Evolutionary conservation across 495 filamentous ascomycete genomes (phyloP).

Genomic region (Choiromyces venosus): DNA sequence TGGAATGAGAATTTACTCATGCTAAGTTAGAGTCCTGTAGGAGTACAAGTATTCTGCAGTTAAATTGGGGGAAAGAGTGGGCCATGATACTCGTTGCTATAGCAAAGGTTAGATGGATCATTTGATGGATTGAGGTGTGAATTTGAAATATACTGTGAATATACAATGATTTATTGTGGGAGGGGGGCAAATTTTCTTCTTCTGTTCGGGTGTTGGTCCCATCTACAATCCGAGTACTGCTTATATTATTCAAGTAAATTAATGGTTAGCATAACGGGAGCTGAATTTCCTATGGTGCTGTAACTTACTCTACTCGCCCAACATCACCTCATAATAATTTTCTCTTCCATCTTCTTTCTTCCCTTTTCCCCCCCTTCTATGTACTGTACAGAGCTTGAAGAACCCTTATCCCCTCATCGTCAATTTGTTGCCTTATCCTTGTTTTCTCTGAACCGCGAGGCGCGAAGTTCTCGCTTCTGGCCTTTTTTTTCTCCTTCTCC

Average conservation of each 20-base stretch:
- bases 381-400: neutral
- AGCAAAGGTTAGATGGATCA: neutral
- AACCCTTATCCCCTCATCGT: neutral
- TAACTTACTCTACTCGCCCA: conserved; percentile 1
- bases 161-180: neutral
- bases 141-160: neutral
- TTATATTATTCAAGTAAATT: neutral
- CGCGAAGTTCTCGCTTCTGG: neutral
- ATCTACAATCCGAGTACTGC: neutral
- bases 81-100: neutral
- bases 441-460: neutral
- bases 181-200: neutral
- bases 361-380: neutral
- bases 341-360: neutral
- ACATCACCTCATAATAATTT: neutral
- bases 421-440: neutral
- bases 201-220: neutral
- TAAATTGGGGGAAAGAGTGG: neutral
- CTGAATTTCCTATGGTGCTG: neutral
- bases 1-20: neutral
- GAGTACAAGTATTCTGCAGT: neutral
- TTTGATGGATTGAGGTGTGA: too few relatives aligned
- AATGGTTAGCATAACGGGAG: neutral
- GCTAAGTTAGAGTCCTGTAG: neutral
- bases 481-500: neutral